Base-by-base conservation (phyloP, 768 basidiomycete species). In the Lactarius tabidus region DNA sequence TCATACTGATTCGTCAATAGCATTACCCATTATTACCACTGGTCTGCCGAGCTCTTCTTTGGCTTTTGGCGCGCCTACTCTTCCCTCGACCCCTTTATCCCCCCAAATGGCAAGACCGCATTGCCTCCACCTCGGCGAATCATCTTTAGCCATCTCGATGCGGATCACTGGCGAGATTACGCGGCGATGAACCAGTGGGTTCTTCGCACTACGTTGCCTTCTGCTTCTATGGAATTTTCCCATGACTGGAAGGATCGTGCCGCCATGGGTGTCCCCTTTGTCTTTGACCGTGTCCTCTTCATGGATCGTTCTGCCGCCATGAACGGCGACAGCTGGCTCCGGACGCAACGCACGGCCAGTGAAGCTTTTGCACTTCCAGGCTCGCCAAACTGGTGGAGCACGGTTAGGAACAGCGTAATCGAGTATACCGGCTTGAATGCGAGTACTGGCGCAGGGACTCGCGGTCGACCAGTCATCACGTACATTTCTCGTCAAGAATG, bases 21-120 rank as follows among this genome's bases (percentile, higher is more conserved):
- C 76, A 82, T 96, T 62, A 90, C 89, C 1, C 94, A 96, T 75
- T 96, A 95, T 74, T 96, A 94, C 74, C 94, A 98, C 72, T 95
- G 91, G 85, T 85, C 89, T 36, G 94, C 95, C 5, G 95, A 98
- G 72, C 84, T 95, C 23, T 89, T 91, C 78, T 92, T 93, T 68
- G 95, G 95, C 45, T 84, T 95, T 70, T 96, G 95, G 95, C 84
- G 93, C 9, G 87, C 93, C 0, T 96, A 95, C 74, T 65, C 92
- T 38, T 86, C 91, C 2, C 79, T 96, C 14, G 93, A 95, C 73
- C 82, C 84, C 1, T 76, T 75, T 26, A 93, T 95, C 59, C 75
- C 85, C 2, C 69, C 83, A 0, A 76, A 81, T 53, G 93, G 92
- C 9, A 82, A 82, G 55, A 91, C 92, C 1, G 75, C 79, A 6